Conservation (phyloP, 345 rosid species). For the Eucalyptus pauciflora region DNA sequence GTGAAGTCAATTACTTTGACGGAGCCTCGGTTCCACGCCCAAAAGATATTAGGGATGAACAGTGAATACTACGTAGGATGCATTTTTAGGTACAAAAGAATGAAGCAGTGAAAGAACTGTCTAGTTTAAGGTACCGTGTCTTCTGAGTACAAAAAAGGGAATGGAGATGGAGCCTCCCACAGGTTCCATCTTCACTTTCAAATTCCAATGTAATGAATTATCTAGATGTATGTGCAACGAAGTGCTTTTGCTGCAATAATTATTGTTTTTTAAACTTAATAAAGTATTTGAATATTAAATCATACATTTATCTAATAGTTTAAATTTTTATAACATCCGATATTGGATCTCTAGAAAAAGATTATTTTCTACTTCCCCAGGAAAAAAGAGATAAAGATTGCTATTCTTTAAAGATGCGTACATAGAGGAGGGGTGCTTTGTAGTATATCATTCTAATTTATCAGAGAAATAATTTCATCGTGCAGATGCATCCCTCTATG, state of each 20-base stretch:
- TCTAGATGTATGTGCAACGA: neutral
- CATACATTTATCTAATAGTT: too few relatives aligned
- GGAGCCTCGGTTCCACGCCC: neutral
- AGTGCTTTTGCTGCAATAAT: neutral
- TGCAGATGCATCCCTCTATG: neutral
- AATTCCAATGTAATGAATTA: neutral
- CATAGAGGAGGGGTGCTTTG: neutral
- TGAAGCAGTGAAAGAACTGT: neutral
- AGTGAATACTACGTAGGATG: neutral
- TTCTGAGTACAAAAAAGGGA: neutral
- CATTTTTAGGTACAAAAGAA: neutral
- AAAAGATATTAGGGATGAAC: neutral
- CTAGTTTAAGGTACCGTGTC: neutral
- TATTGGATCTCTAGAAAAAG: neutral
- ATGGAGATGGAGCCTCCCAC: neutral
- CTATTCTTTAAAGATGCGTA: neutral
- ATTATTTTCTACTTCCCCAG: neutral
- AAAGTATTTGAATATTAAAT: neutral
- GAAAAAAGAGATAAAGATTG: neutral
- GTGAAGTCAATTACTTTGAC: neutral
- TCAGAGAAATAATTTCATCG: neutral
- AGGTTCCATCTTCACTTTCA: neutral
- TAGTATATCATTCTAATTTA: neutral
- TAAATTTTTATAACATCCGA: neutral
- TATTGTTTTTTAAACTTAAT: neutral